Conservation (phyloP, 2,329 filamentous ascomycete genomes). For the Pseudocercospora pini-densiflorae region DNA sequence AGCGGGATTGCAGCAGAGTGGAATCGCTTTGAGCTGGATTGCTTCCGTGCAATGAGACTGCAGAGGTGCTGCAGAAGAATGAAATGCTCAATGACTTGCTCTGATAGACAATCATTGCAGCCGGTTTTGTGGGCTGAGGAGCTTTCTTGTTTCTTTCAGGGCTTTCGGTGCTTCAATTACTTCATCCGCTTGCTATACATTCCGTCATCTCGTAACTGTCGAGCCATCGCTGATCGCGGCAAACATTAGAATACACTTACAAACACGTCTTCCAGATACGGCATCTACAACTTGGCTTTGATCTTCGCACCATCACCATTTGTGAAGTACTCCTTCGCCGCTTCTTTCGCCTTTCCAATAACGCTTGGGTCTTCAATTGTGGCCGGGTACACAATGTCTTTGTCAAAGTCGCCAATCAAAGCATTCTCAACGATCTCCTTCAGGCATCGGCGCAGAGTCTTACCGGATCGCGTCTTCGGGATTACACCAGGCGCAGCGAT, state of each 20-base stretch:
- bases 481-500: slow-evolving; percentile 86
- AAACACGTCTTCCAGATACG: neutral
- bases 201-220: neutral
- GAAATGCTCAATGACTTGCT: too few relatives aligned
- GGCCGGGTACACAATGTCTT: slow-evolving; percentile 73
- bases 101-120: too few relatives aligned
- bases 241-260: neutral
- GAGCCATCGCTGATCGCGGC: neutral
- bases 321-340: slow-evolving; percentile 77
- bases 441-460: slow-evolving; percentile 82
- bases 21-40: too few relatives aligned
- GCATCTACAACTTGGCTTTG: slow-evolving; percentile 40
- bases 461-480: slow-evolving; percentile 89
- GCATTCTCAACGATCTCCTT: slow-evolving; percentile 84
- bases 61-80: too few relatives aligned
- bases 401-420: slow-evolving; percentile 72
- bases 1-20: too few relatives aligned
- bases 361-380: slow-evolving; percentile 82
- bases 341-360: slow-evolving; percentile 72
- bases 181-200: neutral
- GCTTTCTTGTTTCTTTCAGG: too few relatives aligned
- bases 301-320: slow-evolving; percentile 38
- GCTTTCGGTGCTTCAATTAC: neutral
- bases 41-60: too few relatives aligned
- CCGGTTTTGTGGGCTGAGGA: too few relatives aligned